phyloP scores from a whole-genome alignment of 768 basidiomycete genomes.

The Paxillus involutus region DNA sequence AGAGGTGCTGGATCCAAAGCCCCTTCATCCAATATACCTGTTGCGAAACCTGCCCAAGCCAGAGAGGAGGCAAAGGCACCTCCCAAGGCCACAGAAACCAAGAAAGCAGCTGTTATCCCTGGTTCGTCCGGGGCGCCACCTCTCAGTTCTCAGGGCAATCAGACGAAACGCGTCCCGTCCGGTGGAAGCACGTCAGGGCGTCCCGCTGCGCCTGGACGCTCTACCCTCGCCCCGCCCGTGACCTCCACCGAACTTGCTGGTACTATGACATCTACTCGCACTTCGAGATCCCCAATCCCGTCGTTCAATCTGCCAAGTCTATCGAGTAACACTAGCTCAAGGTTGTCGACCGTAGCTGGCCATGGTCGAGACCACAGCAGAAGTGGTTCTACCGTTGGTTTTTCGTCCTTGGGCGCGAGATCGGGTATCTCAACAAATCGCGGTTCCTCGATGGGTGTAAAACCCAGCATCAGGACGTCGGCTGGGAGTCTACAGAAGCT shows the following conservation, averaged over 20 bases:
- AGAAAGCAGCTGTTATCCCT: conserved; percentile 19
- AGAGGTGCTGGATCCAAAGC: conserved; percentile 41
- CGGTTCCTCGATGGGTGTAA: conserved; percentile 30
- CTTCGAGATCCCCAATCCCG: conserved; percentile 21
- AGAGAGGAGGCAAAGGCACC: conserved; percentile 14
- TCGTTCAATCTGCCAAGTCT: conserved; percentile 12
- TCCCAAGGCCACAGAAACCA: conserved; percentile 11
- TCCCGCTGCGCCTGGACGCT: conserved; percentile 4
- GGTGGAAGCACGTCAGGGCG: conserved; percentile 12
- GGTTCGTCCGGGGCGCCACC: conserved; percentile 24
- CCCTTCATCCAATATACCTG: conserved; percentile 23
- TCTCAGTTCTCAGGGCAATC: conserved; percentile 5
- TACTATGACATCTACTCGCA: conserved; percentile 12
- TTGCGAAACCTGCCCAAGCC: conserved; percentile 23
- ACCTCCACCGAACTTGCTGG: conserved; percentile 7
- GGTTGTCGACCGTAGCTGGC: conserved; percentile 17
- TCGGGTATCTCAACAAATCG: conserved; percentile 20
- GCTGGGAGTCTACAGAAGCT: conserved; percentile 8
- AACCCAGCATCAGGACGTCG: conserved; percentile 15
- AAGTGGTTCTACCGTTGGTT: conserved; percentile 19
- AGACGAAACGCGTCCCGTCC: conserved; percentile 17
- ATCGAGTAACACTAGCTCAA: conserved; percentile 12
- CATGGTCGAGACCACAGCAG: conserved; percentile 13
- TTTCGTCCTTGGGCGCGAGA: conserved; percentile 42
- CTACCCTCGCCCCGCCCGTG: conserved; percentile 12